phyloP scores from a whole-genome alignment of 805 yeast species.

The Ogataea glucozyma region DNA sequence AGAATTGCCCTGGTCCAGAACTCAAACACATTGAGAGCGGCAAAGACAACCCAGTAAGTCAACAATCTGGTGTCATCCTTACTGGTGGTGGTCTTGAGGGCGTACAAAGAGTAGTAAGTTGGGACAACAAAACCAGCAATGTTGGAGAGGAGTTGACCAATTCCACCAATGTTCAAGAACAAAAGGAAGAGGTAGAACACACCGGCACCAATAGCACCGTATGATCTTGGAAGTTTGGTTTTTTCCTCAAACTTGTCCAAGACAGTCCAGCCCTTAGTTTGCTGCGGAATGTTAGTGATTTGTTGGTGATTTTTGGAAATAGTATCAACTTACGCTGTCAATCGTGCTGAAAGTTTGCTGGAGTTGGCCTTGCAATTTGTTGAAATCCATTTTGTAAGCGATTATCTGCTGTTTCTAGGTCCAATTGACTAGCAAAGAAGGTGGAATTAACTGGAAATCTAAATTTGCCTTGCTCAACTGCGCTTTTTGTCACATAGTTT shows the following conservation, averaged over 20 bases:
- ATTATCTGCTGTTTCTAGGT: background rate
- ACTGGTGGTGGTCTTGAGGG: conserved; percentile 68
- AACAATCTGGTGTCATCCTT: conserved; percentile 84
- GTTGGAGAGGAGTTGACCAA: conserved; percentile 92
- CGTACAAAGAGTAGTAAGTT: conserved; percentile 82
- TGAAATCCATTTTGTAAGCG: conserved; percentile 29
- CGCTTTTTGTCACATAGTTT: background rate
- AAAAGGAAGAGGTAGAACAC: conserved; percentile 72
- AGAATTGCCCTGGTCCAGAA: conserved; percentile 93
- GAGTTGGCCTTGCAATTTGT: conserved; percentile 31
- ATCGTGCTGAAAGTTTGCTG: conserved; percentile 27
- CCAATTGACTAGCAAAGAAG: background rate
- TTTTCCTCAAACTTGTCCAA: conserved; percentile 44
- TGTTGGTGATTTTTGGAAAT: background rate
- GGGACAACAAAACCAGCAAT: conserved; percentile 90
- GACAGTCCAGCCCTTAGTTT: conserved; percentile 27
- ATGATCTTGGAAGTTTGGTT: conserved; percentile 75
- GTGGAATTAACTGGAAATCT: too few species aligned
- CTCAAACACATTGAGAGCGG: conserved; percentile 85
- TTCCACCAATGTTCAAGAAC: conserved; percentile 88
- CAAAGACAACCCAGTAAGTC: conserved; percentile 98
- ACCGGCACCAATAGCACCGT: conserved; percentile 68
- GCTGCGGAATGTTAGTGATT: conserved; percentile 19
- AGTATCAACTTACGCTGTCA: conserved; percentile 26
- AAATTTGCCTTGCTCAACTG: background rate